Evolutionary conservation across 2,329 filamentous ascomycete species (phyloP), one percentile per base, ranked within the genome.

Genomic region (Elsinoe necatrix): DNA sequence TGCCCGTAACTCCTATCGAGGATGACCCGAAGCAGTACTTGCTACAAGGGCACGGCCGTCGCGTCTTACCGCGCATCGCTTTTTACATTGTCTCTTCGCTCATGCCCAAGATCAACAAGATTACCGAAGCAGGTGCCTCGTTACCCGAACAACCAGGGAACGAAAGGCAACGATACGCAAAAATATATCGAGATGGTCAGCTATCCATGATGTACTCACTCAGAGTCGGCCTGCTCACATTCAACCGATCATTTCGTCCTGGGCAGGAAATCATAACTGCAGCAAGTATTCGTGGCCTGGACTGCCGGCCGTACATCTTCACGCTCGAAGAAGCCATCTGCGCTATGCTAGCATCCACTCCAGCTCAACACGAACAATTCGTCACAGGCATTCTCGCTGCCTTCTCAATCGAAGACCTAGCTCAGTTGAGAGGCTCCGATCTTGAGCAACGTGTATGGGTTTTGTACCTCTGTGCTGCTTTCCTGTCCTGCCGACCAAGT

Each of bases 301-400:
- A 54, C n/a, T 42, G 16, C 11, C 35, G 23, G 18, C 31, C 58
- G 35, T 55, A 52, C n/a, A 58, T 68, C 11, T 61, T 67, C 21
- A 67, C 64, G 1, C 57, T 69, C 14, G 64, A 69, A 59, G 63
- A 63, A 12, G 61, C 67, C 0, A 37, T 67, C 16, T 59, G 64
- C 16, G 52, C 64, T 1, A 59, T 66, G 29, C 54, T 57, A 91
- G 77, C 87, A 90, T 70, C 61, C 45, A 16, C 43, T 50, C 59
- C 55, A 7, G 48, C 39, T n/a, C 61, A 51, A 9, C 57, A 55
- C 54, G 60, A 58, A 48, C 55, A 29, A 6, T 69, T 71, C 57
- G 60, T 69, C 29, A 57, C 63, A 2, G 69, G 68, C 14, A 61
- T 71, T n/a, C 63, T 63, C 27, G 62, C 63, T 12, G 64, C 61